Evolutionary conservation across 225 moss, liverwort and hornwort genomes (phyloP), one percentile per base, ranked within the genome.

Genomic region (Physcomitrellopsis africana): DNA sequence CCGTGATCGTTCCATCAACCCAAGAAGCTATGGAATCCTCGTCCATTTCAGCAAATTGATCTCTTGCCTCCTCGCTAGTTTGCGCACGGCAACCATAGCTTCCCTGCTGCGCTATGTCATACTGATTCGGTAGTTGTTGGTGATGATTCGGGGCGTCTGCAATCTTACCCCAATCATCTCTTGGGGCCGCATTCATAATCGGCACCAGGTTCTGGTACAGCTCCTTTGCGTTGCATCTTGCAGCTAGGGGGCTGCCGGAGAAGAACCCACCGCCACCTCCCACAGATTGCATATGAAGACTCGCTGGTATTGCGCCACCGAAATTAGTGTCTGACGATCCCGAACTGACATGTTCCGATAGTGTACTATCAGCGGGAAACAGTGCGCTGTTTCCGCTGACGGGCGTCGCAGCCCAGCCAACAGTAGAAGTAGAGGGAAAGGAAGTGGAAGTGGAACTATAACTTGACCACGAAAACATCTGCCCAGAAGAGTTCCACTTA

Each of bases 1-100:
- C 94, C 2, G 69, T 74, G 66, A 94, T 86, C 88, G 89, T 94
- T 75, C 75, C 78, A 70, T 94, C 92, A 63, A 94, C 83, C 90
- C 92, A 94, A 24, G 80, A 70, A 3, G 89, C 67, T 11, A 92
- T 72, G 10, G 80, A 68, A 12, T 81, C 90, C 70, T 90, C 94
- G 53, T 92, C 90, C 79, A 87, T 81, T 11, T 76, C 51, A 5
- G 70, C 79, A 18, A 77, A 86, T 53, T 84, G 87, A 60, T 87
- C 79, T 63, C 74, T 81, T 58, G 23, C 71, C 14, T 66, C 60
- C 19, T 59, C 71, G 60, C 76, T 17, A 7, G 49, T 42, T 48
- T 70, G 75, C 1, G 69, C 57, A 2, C 68, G 76, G 44, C 80
- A 80, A 53, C 77, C 60, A 7, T 46, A 23, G 23, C 22, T 16